phyloP scores from a whole-genome alignment of 2,329 filamentous ascomycete genomes.

The Fonsecaea erecta region DNA sequence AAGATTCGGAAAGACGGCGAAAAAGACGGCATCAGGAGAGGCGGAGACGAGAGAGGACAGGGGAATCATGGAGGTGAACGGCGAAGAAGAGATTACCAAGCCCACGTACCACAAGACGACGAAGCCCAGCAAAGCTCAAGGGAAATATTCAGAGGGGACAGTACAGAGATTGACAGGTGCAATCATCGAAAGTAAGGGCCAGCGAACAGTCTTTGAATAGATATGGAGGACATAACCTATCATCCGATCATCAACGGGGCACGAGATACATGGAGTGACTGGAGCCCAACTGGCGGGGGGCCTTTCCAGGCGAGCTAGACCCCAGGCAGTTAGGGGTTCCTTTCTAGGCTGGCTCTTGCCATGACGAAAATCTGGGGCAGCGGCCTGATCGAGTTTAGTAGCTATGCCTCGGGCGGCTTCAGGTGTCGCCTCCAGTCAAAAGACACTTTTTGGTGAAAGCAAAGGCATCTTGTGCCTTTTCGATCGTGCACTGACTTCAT shows the following conservation, averaged over 20 bases:
- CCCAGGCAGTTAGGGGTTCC: neutral
- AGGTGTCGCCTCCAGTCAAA: slow-evolving; percentile 13
- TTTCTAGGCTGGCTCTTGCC: slow-evolving; percentile 5
- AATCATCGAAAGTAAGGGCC: slow-evolving; percentile 77
- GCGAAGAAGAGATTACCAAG: neutral
- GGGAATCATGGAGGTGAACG: slow-evolving; percentile 38
- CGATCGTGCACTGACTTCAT: slow-evolving; percentile 8
- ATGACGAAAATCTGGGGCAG: slow-evolving; percentile 16
- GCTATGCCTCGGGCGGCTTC: slow-evolving; percentile 2
- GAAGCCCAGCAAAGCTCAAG: slow-evolving; percentile 44
- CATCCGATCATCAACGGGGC: neutral
- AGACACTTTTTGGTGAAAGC: slow-evolving; percentile 11
- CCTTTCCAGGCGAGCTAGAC: slow-evolving; percentile 3
- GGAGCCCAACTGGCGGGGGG: neutral
- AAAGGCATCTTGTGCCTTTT: slow-evolving; percentile 14
- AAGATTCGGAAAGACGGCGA: slow-evolving; percentile 77
- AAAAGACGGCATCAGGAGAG: slow-evolving; percentile 41
- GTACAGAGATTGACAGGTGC: slow-evolving; percentile 73
- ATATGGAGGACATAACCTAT: neutral
- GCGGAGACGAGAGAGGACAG: slow-evolving; percentile 45
- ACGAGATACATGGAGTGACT: slow-evolving; percentile 1
- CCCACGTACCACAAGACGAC: neutral
- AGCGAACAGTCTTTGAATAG: slow-evolving; percentile 77
- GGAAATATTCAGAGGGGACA: slow-evolving; percentile 55
- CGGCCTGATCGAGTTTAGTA: neutral